phyloP scores from a whole-genome alignment of 116 monocot species.

The Cymodocea nodosa region DNA sequence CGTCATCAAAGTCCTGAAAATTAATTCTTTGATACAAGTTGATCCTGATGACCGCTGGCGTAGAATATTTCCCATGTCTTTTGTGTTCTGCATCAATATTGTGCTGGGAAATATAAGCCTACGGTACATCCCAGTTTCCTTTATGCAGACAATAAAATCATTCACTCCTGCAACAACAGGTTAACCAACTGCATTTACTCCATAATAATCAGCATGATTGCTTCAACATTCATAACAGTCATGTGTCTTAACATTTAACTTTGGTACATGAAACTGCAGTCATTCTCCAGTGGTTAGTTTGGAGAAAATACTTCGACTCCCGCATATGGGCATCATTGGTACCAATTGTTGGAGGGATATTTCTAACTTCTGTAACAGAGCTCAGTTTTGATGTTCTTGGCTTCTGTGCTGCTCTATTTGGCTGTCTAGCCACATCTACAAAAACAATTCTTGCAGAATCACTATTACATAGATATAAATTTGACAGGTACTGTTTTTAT shows the following conservation, averaged over 20 bases:
- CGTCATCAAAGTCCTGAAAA: constrained; percentile 56
- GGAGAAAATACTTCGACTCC: constrained; percentile 81
- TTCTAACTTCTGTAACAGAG: constrained; percentile 84
- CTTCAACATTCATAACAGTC: too few species aligned
- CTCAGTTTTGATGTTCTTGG: constrained; percentile 82
- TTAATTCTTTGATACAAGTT: constrained; percentile 81
- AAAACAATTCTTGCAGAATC: constrained; percentile 97
- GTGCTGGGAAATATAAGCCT: constrained; percentile 91
- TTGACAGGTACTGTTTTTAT: constrained; percentile 56
- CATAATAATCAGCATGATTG: too few species aligned
- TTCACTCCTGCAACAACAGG: constrained; percentile 99
- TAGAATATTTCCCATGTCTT: constrained; percentile 99
- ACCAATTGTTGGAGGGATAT: constrained; percentile 93
- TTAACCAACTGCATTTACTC: constrained; percentile 3
- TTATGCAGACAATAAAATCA: constrained; percentile 99
- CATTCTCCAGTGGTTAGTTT: constrained; percentile 80
- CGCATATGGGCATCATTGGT: constrained; percentile 81
- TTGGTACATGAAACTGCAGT: constrained; percentile 26
- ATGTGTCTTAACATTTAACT: too few species aligned
- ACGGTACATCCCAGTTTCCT: constrained; percentile 95
- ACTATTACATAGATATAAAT: constrained; percentile 93
- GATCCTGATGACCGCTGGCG: constrained; percentile 80
- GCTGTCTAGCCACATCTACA: constrained; percentile 88
- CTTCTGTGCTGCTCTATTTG: constrained; percentile 88
- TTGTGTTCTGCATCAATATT: constrained; percentile 93